Conservation (phyloP, 768 basidiomycete species). For the Psilocybe sp. region DNA sequence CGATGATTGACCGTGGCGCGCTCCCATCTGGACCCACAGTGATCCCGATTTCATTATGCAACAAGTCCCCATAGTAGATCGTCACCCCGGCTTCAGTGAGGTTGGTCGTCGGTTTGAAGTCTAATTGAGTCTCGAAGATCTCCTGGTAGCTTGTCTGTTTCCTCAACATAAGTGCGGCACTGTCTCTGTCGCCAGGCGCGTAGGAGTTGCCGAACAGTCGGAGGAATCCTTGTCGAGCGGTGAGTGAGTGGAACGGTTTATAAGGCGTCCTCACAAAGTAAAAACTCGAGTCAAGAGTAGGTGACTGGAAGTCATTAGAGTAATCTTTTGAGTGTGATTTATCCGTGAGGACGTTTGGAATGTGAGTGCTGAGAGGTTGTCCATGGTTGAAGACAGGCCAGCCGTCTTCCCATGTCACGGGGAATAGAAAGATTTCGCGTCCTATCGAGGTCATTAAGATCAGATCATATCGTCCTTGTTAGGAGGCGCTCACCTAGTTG, state of each 20-base stretch:
- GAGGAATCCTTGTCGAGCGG: neutral
- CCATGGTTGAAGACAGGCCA: constrained; percentile 2
- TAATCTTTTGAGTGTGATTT: neutral
- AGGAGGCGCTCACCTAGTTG: neutral
- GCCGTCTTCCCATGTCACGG: neutral
- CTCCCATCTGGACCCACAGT: neutral
- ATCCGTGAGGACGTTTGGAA: neutral
- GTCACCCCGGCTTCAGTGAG: constrained; percentile 1
- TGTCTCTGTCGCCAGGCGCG: neutral
- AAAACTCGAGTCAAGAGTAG: neutral
- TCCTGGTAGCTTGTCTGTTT: neutral
- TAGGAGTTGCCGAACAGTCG: neutral
- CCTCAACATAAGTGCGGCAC: neutral
- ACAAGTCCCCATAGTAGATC: neutral
- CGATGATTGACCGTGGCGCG: neutral
- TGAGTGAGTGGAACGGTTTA: neutral
- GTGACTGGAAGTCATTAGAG: neutral
- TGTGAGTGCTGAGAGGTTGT: neutral
- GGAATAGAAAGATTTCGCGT: neutral
- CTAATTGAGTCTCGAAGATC: neutral
- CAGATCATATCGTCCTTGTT: too few relatives aligned
- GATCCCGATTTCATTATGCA: constrained; percentile 3
- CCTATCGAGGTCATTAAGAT: neutral
- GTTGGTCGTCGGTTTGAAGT: neutral
- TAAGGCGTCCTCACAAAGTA: constrained; percentile 1